Evolutionary conservation across 2,329 filamentous ascomycete species (phyloP), one percentile per base, ranked within the genome.

Genomic region (Alternaria hordeiaustralica): DNA sequence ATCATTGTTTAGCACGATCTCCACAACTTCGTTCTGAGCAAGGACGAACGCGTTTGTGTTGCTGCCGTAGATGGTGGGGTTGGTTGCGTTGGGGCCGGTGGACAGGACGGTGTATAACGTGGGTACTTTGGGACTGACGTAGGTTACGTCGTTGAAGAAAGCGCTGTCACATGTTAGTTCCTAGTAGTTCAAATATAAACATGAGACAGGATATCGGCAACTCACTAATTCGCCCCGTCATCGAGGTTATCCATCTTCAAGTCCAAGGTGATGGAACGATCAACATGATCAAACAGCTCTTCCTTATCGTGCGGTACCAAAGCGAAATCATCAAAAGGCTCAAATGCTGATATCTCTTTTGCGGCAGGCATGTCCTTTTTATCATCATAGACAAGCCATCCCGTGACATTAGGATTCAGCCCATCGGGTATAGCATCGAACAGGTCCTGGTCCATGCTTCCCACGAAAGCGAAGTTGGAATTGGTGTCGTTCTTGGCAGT

Each of bases 1-100:
- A 47, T 88, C 84, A 74, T 94, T 95, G 82, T 94, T 92, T n/a
- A 95, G 82, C 18, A 93, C 80, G 55, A 95, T 85, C 74, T 94
- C 89, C 26, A 94, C 87, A n/a, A 92, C 84, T 28, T 88, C 80
- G 60, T 86, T 87, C 65, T 90, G 87, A 26, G 89, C 83, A 12
- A 96, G 85, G 4, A 96, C 84, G 70, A 93, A 86, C 2, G 85
- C 81, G 45, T 84, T 83, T 4, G 83, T 83, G 73, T 88, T 86
- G 12, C 83, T 78, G 21, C 87, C 87, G 63, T 86, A 84, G 23
- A 83, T 79, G 13, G 68, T 64, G 13, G 78, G 74, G 60, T 84
- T 80, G 4, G 79, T 80, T 3, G 79, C 78, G 63, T 85, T 85
- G 7, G 81, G 78, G n/a, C 83, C 82, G 36, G 87, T 87, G 5